Conservation (phyloP, 495 filamentous ascomycete genomes). For the Cenococcum geophilum region DNA sequence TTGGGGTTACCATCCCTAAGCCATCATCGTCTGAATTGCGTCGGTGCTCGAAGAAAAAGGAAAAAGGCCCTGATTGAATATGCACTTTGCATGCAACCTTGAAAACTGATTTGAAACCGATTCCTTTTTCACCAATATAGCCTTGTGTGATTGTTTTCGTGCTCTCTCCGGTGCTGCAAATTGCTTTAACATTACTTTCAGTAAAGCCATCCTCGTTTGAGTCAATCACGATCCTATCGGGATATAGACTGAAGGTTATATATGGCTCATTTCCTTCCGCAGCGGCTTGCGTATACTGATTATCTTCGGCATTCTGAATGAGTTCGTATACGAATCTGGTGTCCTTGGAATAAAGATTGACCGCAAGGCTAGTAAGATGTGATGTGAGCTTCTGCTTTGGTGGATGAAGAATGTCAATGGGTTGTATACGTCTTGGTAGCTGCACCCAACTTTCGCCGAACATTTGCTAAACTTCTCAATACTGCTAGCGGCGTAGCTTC, state of each 20-base stretch:
- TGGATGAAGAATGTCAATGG: too few relatives aligned
- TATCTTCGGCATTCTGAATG: not conserved
- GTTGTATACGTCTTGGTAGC: too few relatives aligned
- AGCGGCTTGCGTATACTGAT: not conserved
- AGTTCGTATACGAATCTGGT: not conserved
- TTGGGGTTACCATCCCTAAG: not conserved
- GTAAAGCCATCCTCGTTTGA: not conserved
- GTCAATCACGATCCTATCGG: not conserved
- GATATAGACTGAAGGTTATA: not conserved
- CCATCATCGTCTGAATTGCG: not conserved
- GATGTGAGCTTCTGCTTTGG: too few relatives aligned
- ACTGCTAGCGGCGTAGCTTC: too few relatives aligned
- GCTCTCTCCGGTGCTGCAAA: not conserved
- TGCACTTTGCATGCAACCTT: not conserved
- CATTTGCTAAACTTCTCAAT: too few relatives aligned
- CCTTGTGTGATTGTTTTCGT: not conserved
- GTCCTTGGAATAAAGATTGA: not conserved
- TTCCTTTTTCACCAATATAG: not conserved
- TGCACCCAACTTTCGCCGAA: too few relatives aligned
- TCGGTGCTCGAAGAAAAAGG: not conserved
- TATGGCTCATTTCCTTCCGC: not conserved
- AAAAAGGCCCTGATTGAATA: not conserved
- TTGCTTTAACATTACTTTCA: not conserved
- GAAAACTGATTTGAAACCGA: not conserved
- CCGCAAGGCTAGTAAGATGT: too few relatives aligned